Evolutionary conservation across 352 stramenopile species (phyloP).

Genomic region (Phytophthora aleatoria): DNA sequence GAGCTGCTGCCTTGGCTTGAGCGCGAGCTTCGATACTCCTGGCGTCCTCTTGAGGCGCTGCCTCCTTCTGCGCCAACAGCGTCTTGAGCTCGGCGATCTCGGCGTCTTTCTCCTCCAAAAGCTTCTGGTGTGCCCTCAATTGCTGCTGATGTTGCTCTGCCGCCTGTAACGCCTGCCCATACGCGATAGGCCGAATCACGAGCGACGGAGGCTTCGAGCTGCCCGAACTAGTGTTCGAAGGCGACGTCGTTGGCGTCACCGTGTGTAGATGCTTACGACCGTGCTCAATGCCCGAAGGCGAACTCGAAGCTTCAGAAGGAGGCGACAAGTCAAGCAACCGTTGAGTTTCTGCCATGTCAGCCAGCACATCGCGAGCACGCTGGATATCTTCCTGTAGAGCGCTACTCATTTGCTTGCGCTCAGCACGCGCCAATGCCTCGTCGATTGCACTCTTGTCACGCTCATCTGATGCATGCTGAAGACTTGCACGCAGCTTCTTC

Average conservation of each 20-base stretch:
- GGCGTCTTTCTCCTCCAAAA: conserved; percentile 68
- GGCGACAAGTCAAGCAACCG: conserved; percentile 19
- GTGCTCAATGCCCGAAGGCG: conserved; percentile 6
- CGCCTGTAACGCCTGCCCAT: conserved; percentile 67
- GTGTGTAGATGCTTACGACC: conserved; percentile 39
- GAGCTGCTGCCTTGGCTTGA: conserved; percentile 27
- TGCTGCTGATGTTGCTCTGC: conserved; percentile 73
- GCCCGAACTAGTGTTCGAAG: conserved; percentile 5
- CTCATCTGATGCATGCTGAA: conserved; percentile 50
- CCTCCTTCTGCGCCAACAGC: conserved; percentile 40
- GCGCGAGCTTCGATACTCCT: conserved; percentile 10
- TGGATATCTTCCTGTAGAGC: conserved; percentile 60
- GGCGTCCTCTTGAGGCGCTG: conserved; percentile 12
- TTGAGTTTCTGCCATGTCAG: conserved; percentile 39
- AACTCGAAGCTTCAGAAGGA: conserved; percentile 12
- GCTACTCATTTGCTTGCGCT: conserved; percentile 83
- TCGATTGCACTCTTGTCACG: conserved; percentile 56
- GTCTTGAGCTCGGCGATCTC: conserved; percentile 59
- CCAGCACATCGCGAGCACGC: conserved; percentile 46
- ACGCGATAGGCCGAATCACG: conserved; percentile 73
- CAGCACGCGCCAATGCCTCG: conserved; percentile 64
- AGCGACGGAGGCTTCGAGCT: conserved; percentile 47
- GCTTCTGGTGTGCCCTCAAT: conserved; percentile 55
- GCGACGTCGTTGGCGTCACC: conserved; percentile 23
- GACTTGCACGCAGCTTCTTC: conserved; percentile 59